These are phyloP conservation scores for Ramularia endophylla DNA, from an alignment of 2,329 filamentous ascomycete genomes.

Conservation along the genomic window DNA sequence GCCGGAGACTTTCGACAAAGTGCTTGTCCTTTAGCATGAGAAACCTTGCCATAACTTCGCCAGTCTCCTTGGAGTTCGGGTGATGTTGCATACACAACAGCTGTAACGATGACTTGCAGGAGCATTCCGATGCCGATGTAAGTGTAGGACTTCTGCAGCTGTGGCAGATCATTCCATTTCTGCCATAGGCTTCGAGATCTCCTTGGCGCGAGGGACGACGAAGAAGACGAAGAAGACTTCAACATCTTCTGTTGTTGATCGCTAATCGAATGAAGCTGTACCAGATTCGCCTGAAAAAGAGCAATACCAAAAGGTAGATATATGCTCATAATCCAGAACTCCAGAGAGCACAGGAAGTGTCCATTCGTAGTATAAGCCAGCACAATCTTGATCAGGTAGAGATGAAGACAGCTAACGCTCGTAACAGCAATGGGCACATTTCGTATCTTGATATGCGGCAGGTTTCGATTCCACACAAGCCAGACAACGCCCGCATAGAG, in stretches of 20 bases:
- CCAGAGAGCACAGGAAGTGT: conserved; percentile 45
- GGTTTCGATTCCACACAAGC: conserved; percentile 17
- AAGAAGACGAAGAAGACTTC: conserved; percentile 9
- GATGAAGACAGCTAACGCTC: conserved; percentile 29
- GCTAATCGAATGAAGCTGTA: conserved; percentile 45
- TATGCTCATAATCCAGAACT: conserved; percentile 63
- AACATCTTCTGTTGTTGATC: conserved; percentile 19
- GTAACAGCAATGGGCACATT: conserved; percentile 21
- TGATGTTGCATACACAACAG: conserved; percentile 17
- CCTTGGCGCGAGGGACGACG: not conserved
- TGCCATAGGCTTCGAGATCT: conserved; percentile 28
- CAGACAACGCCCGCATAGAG: conserved; percentile 18
- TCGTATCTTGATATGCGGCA: conserved; percentile 22
- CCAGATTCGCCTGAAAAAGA: conserved; percentile 60
- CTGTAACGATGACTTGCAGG: conserved; percentile 31
- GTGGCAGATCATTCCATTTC: conserved; percentile 32
- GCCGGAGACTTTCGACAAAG: conserved; percentile 41
- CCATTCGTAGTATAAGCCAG: conserved; percentile 36
- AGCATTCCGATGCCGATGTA: conserved; percentile 51
- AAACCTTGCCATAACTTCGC: conserved; percentile 18
- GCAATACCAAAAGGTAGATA: conserved; percentile 61
- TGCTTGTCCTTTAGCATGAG: conserved; percentile 20
- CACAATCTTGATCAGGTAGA: conserved; percentile 39
- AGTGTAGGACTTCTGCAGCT: conserved; percentile 46
- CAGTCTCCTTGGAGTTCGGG: conserved; percentile 22